Evolutionary conservation across 371 early-diverging fungal species (phyloP).

Genomic region (Fennellomyces sp.): DNA sequence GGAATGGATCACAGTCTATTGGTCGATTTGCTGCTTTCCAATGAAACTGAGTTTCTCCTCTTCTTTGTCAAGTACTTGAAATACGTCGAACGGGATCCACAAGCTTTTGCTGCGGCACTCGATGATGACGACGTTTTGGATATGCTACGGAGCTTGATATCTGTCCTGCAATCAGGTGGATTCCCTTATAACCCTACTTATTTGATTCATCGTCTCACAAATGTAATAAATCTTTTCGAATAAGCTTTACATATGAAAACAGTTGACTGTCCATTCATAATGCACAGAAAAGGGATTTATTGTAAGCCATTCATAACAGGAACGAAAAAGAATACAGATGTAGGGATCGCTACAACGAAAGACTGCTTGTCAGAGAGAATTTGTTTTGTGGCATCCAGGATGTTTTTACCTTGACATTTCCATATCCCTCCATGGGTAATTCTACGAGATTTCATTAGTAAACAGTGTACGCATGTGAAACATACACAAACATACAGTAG

Average conservation of each 20-base stretch:
- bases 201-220: constrained; percentile 12
- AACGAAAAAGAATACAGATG: too few relatives aligned
- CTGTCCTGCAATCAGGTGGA: constrained; percentile 6
- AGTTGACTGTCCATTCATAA: too few relatives aligned
- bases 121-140: background rate
- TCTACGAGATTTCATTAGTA: too few relatives aligned
- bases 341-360: too few relatives aligned
- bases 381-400: too few relatives aligned
- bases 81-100: constrained; percentile 9
- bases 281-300: too few relatives aligned
- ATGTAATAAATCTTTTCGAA: background rate
- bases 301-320: too few relatives aligned
- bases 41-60: constrained; percentile 19
- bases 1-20: constrained; percentile 19
- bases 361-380: too few relatives aligned
- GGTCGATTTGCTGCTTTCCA: constrained; percentile 21
- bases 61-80: constrained; percentile 20
- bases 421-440: too few relatives aligned
- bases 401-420: too few relatives aligned
- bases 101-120: constrained; percentile 1
- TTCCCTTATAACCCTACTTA: constrained; percentile 23
- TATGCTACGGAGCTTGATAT: constrained; percentile 2
- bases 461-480: too few relatives aligned
- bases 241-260: background rate
- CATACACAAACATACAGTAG: too few relatives aligned